Evolutionary conservation across 2,329 filamentous ascomycete genomes (phyloP), one percentile per base, ranked within the genome.

Genomic region (Cladorrhinum sp.): DNA sequence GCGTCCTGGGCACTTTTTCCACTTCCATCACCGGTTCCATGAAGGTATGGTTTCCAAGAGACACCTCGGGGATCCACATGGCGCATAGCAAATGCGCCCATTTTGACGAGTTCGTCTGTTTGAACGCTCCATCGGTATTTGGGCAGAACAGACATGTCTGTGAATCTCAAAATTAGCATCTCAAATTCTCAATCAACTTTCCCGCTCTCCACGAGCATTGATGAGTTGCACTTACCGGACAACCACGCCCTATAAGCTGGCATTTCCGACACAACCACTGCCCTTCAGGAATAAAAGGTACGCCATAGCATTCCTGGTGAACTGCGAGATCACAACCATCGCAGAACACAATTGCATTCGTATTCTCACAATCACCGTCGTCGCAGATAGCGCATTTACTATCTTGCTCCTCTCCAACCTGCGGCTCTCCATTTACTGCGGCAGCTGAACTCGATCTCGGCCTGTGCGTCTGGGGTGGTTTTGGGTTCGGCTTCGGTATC

Each of bases 11-110:
- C 2, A 99, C 94, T 75, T 97, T 97, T 73, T 99, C 95, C 36
- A 99, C 91, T 68, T 98, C 95, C 81, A 95, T 96, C 55, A 99
- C 92, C 0, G 95, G 95, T 71, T 99, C 95, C 91, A 98, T 97
- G 73, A 98, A 95, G 7, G 93, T 96, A 64, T 92, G 90, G 71
- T 99, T 99, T 14, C 93, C 95, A 55, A 99, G 85, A 3, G 91
- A 94, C 6, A 98, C 92, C 76, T 99, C 95, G 0, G 95, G 95
- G 69, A 99, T 97, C 95, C 95, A 99, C 79, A 98, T 95, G 30
- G 95, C 92, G 72, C 95, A 99, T 8, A 99, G 85, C 10, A 99
- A 78, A 81, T 99, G 95, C 24, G 94, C 91, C 95, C 95, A 99
- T 76, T 96, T 95, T 2, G 93, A 92, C 2, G 91, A 90, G 66